phyloP scores from a whole-genome alignment of 257 asterid species.

The Anisodus acutangulus region DNA sequence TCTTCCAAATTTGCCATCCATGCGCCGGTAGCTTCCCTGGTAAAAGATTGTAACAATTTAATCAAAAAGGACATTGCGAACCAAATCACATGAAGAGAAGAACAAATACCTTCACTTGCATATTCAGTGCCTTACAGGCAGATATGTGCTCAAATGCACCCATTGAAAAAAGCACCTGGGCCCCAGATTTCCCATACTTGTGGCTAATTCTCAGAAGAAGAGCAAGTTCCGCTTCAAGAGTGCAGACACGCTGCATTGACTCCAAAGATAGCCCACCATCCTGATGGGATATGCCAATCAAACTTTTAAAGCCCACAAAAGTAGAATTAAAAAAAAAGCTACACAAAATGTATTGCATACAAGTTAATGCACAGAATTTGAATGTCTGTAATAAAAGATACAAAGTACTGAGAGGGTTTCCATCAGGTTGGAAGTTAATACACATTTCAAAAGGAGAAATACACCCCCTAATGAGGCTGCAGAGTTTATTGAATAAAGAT shows the following conservation, averaged over 20 bases:
- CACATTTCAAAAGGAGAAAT: background rate
- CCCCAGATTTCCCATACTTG: conserved; percentile 84
- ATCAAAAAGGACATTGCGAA: background rate
- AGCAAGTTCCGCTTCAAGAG: conserved; percentile 86
- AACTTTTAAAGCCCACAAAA: background rate
- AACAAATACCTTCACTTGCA: conserved; percentile 68
- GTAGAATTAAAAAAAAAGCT: background rate
- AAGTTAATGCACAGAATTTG: conserved; percentile 3
- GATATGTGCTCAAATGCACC: conserved; percentile 81
- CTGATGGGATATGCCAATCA: conserved; percentile 40
- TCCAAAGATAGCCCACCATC: conserved; percentile 78
- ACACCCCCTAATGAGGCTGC: background rate
- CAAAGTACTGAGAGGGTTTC: background rate
- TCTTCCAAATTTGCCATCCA: conserved; percentile 61
- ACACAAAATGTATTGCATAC: background rate
- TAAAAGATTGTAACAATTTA: conserved; percentile 25
- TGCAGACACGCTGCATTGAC: conserved; percentile 89
- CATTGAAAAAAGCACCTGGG: conserved; percentile 91
- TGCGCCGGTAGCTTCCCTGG: conserved; percentile 66
- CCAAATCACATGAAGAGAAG: background rate
- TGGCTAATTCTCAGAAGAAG: conserved; percentile 84
- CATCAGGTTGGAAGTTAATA: conserved; percentile 17
- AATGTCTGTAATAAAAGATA: background rate
- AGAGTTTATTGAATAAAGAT: conserved; percentile 10
- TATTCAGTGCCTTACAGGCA: conserved; percentile 70